phyloP scores from a whole-genome alignment of 208 protist genomes.

The Trypanosoma theileri region DNA sequence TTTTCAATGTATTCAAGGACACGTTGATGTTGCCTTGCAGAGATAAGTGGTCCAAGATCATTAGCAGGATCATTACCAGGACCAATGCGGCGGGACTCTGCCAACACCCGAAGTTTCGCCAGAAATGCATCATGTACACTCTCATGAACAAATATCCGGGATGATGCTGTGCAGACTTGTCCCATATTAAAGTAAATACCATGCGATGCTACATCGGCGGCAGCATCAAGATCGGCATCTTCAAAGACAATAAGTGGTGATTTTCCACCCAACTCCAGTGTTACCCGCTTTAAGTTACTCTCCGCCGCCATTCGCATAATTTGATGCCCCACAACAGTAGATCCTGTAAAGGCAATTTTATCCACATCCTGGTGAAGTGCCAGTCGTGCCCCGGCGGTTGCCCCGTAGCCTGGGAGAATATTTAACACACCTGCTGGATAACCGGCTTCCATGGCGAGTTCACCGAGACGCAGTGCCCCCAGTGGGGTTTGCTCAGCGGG shows the following conservation, averaged over 20 bases:
- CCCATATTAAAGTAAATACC: constrained; percentile 85
- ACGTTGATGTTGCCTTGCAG: constrained; percentile 65
- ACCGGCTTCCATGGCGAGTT: constrained; percentile 78
- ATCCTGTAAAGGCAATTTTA: constrained; percentile 92
- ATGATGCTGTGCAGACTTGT: constrained; percentile 85
- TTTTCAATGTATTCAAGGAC: constrained; percentile 76
- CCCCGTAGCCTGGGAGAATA: constrained; percentile 81
- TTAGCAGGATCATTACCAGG: constrained; percentile 49
- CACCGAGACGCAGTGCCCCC: constrained; percentile 70
- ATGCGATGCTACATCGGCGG: constrained; percentile 47
- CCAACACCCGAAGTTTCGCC: constrained; percentile 40
- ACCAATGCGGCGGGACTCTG: constrained; percentile 54
- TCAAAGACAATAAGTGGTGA: constrained; percentile 84
- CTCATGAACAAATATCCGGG: constrained; percentile 84
- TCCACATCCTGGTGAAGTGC: constrained; percentile 76
- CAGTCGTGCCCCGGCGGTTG: constrained; percentile 66
- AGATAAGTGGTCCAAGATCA: constrained; percentile 72
- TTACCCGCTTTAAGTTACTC: constrained; percentile 80
- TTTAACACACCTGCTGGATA: constrained; percentile 89
- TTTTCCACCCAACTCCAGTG: constrained; percentile 92
- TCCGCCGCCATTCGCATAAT: constrained; percentile 64
- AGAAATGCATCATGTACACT: constrained; percentile 82
- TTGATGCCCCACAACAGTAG: constrained; percentile 65
- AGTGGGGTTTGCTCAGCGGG: constrained; percentile 90
- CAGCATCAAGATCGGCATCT: constrained; percentile 79